These are phyloP conservation scores for Pilobolus umbonatus DNA, from an alignment of 192 early-diverging fungal genomes.

Conservation along the genomic window DNA sequence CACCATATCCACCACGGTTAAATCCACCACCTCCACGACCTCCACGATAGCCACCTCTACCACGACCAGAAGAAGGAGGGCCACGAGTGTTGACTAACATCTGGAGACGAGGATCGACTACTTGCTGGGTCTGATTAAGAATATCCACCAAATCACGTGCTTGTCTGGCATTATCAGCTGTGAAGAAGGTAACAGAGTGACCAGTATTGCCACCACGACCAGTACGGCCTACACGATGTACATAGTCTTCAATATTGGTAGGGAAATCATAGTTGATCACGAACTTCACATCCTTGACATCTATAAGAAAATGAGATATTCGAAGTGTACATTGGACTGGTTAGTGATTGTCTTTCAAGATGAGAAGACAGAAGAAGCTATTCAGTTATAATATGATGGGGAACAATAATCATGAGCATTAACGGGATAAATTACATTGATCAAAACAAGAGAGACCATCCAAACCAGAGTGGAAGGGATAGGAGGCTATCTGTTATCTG, in stretches of 20 bases:
- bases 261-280: conserved; percentile 98
- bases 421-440: no score
- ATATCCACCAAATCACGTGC: conserved; percentile 84
- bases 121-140: conserved; percentile 86
- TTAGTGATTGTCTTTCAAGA: no score
- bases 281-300: conserved; percentile 93
- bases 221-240: conserved; percentile 95
- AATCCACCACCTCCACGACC: conserved; percentile 27
- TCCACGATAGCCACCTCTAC: conserved; percentile 23
- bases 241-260: conserved; percentile 84
- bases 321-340: no score
- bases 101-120: conserved; percentile 73
- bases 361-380: no score
- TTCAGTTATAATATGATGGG: no score
- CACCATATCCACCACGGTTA: conserved; percentile 34
- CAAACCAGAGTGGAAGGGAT: no score
- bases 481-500: no score
- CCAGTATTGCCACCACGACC: conserved; percentile 90
- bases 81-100: conserved; percentile 53
- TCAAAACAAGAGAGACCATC: no score
- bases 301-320: conserved; percentile 28
- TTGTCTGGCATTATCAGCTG: conserved; percentile 76
- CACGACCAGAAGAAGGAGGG: conserved; percentile 29
- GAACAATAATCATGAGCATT: no score
- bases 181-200: conserved; percentile 92